A percentile compares a stretch with the other conserved stretches of the same genome.
phyloP scores from a whole-genome alignment of 2,329 filamentous ascomycete species.

The Periconia sp. region DNA sequence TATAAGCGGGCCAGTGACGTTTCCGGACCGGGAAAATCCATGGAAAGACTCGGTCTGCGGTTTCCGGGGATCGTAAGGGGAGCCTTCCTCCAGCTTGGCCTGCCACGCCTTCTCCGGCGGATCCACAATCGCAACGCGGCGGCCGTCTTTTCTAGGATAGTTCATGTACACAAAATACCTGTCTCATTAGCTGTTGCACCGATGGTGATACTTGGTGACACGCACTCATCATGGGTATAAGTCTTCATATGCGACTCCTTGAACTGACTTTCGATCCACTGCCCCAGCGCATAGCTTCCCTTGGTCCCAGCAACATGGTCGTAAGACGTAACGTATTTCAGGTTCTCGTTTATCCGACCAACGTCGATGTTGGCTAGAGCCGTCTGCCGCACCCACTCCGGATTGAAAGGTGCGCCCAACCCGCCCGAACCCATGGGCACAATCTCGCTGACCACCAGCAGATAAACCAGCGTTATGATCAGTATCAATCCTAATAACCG shows the following conservation, averaged over 20 bases:
- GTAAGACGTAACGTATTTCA: constrained; percentile 77
- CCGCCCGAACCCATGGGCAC: constrained; percentile 67
- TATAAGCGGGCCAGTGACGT: constrained; percentile 81
- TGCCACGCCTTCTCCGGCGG: constrained; percentile 71
- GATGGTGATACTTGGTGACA: constrained; percentile 1
- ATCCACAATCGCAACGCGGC: constrained; percentile 78
- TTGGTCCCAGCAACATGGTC: constrained; percentile 94
- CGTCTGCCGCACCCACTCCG: constrained; percentile 76
- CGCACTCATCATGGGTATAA: constrained; percentile 68
- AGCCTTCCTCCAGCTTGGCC: constrained; percentile 80
- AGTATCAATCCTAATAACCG: constrained; percentile 74
- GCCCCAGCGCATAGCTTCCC: constrained; percentile 82
- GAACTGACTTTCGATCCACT: constrained; percentile 82
- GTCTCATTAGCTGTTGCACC: constrained; percentile 17
- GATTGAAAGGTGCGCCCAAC: constrained; percentile 71
- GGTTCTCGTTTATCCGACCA: constrained; percentile 63
- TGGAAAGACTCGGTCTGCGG: constrained; percentile 78
- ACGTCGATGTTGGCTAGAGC: constrained; percentile 74
- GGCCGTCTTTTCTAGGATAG: constrained; percentile 76
- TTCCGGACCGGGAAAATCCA: constrained; percentile 82
- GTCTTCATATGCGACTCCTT: constrained; percentile 71
- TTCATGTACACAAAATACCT: constrained; percentile 85
- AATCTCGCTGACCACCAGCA: constrained; percentile 83
- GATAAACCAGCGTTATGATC: constrained; percentile 76
- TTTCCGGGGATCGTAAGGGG: constrained; percentile 60